Conservation (phyloP, 2,329 filamentous ascomycete genomes). For the Tolypocladium endophyticum region DNA sequence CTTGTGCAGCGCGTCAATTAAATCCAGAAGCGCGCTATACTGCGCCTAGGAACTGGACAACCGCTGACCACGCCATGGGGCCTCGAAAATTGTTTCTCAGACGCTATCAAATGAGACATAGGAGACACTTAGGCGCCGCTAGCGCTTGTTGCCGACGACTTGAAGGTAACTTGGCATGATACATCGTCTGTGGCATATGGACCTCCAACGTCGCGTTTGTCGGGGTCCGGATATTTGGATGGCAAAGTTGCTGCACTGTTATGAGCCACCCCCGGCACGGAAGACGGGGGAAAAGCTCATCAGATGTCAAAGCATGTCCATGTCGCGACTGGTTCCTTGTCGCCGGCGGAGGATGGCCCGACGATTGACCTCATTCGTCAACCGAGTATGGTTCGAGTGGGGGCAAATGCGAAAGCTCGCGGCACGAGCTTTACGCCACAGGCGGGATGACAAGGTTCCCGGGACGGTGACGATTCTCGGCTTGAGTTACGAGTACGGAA, state of each 20-base stretch:
- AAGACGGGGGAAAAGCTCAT: background rate
- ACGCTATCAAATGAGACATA: background rate
- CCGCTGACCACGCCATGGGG: background rate
- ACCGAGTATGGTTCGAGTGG: background rate
- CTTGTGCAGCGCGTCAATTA: background rate
- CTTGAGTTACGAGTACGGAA: background rate
- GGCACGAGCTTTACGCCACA: background rate
- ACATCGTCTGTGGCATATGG: background rate
- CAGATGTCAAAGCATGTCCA: background rate
- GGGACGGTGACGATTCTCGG: background rate
- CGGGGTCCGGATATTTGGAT: background rate
- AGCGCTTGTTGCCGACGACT: background rate
- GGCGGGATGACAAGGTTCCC: background rate
- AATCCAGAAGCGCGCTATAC: background rate
- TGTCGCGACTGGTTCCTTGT: background rate
- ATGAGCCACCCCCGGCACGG: background rate
- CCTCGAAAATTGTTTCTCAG: background rate
- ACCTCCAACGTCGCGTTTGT: background rate
- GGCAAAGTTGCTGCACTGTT: background rate
- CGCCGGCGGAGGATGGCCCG: background rate
- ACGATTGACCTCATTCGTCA: background rate
- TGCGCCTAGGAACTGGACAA: background rate
- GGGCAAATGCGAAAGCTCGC: background rate
- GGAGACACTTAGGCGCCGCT: background rate
- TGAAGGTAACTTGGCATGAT: background rate